These are phyloP conservation scores for Fraxinus quadrangulata DNA, from an alignment of 257 asterid species.

Conservation along the genomic window DNA sequence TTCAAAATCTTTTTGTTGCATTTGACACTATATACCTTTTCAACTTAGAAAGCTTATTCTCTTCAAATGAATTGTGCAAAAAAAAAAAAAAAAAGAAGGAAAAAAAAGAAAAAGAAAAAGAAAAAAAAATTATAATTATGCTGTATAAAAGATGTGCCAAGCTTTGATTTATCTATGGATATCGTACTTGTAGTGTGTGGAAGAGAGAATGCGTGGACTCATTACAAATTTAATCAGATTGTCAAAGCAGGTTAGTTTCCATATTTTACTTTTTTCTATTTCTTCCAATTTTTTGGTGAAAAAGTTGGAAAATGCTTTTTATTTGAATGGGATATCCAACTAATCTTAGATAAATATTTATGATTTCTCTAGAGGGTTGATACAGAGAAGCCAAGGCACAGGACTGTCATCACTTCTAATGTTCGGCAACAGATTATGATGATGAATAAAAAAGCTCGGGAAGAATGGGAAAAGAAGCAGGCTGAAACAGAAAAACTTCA, in stretches of 20 bases:
- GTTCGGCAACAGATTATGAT: slow-evolving; percentile 65
- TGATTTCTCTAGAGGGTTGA: slow-evolving; percentile 63
- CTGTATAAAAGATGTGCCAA: not conserved
- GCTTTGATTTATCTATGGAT: slow-evolving; percentile 23
- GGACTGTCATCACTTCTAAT: slow-evolving; percentile 76
- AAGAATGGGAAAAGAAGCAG: slow-evolving; percentile 89
- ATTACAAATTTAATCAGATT: slow-evolving; percentile 67
- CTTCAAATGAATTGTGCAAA: not conserved
- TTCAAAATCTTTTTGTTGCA: slow-evolving; percentile 9
- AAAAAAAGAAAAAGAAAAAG: too few species aligned
- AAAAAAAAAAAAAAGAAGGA: too few species aligned
- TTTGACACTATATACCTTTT: slow-evolving; percentile 7
- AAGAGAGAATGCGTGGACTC: slow-evolving; percentile 89
- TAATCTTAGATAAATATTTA: slow-evolving; percentile 10
- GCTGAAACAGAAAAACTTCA: slow-evolving; percentile 78
- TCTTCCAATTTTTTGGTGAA: not conserved
- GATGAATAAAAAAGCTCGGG: slow-evolving; percentile 79
- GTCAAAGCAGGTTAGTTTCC: slow-evolving; percentile 68
- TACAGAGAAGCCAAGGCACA: slow-evolving; percentile 84
- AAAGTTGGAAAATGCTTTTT: not conserved
- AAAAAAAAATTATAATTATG: too few species aligned
- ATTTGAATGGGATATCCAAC: slow-evolving; percentile 9
- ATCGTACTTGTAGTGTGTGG: slow-evolving; percentile 41
- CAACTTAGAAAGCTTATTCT: not conserved
- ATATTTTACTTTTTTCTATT: slow-evolving; percentile 2